phyloP scores from a whole-genome alignment of 345 rosid species.

The Salix viminalis region DNA sequence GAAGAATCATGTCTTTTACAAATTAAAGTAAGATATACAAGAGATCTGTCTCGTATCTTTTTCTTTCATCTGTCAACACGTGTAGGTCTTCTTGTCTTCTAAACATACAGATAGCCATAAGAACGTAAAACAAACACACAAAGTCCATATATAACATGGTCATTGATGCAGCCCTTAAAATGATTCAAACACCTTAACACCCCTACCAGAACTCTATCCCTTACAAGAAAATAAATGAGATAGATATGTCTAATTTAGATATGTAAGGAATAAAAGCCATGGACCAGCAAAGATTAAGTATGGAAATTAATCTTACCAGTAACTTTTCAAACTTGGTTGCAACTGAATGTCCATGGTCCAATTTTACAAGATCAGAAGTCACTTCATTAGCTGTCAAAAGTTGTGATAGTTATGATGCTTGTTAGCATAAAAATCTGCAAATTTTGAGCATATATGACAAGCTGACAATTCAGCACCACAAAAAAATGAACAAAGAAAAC shows the following conservation, averaged over 20 bases:
- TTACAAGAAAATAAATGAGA: not conserved
- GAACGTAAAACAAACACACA: not conserved
- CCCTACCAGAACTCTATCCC: not conserved
- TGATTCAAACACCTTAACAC: not conserved
- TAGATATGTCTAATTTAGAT: not conserved
- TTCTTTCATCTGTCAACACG: not conserved
- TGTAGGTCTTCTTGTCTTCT: not conserved
- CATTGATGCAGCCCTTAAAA: not conserved
- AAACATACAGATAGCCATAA: not conserved
- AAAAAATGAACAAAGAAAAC: not conserved
- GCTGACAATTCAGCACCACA: not conserved
- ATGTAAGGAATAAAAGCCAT: not conserved
- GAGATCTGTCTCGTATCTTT: not conserved
- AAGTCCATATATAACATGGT: not conserved
- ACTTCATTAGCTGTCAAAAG: conserved; percentile 33
- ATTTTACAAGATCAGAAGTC: conserved; percentile 35
- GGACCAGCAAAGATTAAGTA: not conserved
- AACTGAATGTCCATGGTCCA: conserved; percentile 49
- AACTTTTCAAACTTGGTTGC: conserved; percentile 57
- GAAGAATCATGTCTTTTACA: no score
- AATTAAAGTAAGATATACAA: not conserved
- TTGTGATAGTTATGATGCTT: conserved; percentile 10
- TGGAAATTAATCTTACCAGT: conserved; percentile 50
- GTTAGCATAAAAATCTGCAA: conserved; percentile 3
- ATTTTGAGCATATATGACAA: not conserved